These are phyloP conservation scores for Pouteria campechiana DNA, from an alignment of 179 eudicot genomes.

Conservation along the genomic window DNA sequence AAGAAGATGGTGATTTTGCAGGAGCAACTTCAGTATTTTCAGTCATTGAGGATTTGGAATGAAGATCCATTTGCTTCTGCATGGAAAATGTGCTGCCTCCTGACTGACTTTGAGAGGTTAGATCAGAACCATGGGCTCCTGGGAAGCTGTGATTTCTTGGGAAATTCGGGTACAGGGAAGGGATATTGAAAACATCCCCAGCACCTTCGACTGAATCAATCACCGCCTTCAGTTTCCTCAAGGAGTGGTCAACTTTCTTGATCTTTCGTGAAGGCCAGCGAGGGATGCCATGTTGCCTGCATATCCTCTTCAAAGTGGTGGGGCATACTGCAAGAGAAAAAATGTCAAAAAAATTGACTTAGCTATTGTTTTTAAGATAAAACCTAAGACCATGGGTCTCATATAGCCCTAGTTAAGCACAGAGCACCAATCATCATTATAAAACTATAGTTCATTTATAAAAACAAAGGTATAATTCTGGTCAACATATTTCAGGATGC, in stretches of 20 bases:
- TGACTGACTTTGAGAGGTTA: slow-evolving; percentile 53
- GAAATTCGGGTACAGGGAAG: slow-evolving; percentile 73
- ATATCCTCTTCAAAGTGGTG: slow-evolving; percentile 93
- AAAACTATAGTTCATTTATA: no score
- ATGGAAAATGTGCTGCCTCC: slow-evolving; percentile 34
- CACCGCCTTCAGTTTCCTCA: slow-evolving; percentile 74
- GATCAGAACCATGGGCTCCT: no score
- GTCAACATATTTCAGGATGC: no score
- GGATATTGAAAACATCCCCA: slow-evolving; percentile 62
- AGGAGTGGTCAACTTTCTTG: slow-evolving; percentile 86
- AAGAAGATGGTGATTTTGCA: slow-evolving; percentile 56
- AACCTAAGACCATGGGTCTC: no score
- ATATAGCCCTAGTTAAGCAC: no score
- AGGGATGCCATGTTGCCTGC: slow-evolving; percentile 78
- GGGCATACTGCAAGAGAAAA: slow-evolving; percentile 63
- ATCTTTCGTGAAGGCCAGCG: slow-evolving; percentile 97
- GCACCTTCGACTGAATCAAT: slow-evolving; percentile 85
- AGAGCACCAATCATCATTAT: no score
- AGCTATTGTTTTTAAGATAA: no score
- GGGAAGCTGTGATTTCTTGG: no score
- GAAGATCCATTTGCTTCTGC: slow-evolving; percentile 17
- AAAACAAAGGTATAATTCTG: no score
- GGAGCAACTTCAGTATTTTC: slow-evolving; percentile 22
- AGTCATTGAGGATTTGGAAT: slow-evolving; percentile 14
- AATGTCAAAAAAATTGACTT: no score